These are phyloP conservation scores for Kernera saxatilis DNA, from an alignment of 345 rosid genomes.

Conservation along the genomic window DNA sequence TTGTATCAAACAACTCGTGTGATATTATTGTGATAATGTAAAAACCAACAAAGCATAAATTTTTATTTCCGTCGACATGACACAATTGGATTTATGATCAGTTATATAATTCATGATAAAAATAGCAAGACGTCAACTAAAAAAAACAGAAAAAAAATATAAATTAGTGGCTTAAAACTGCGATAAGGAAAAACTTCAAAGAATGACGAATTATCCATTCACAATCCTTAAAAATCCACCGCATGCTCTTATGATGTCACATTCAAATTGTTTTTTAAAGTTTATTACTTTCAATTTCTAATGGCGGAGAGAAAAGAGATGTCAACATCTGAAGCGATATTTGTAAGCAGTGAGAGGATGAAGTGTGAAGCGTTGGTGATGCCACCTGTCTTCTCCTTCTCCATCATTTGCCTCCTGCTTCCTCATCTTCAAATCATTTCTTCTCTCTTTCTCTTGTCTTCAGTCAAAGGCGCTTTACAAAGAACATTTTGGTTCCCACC, in stretches of 20 bases:
- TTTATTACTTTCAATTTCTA: neutral
- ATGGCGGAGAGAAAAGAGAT: slow-evolving; percentile 14
- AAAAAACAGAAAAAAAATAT: neutral
- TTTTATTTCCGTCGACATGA: neutral
- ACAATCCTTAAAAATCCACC: slow-evolving; percentile 25
- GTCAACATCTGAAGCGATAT: slow-evolving; percentile 23
- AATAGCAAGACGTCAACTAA: neutral
- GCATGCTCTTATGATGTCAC: slow-evolving; percentile 9
- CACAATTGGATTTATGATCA: neutral
- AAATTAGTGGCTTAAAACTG: slow-evolving; percentile 25
- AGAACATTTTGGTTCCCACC: neutral
- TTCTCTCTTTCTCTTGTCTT: neutral
- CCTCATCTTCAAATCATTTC: slow-evolving; percentile 22
- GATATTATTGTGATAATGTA: neutral
- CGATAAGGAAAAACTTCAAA: neutral
- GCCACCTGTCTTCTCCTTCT: slow-evolving; percentile 40
- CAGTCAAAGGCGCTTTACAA: neutral
- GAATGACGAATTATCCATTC: slow-evolving; percentile 1
- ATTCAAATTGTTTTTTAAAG: neutral
- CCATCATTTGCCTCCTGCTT: slow-evolving; percentile 7
- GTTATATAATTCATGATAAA: neutral
- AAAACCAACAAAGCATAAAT: neutral
- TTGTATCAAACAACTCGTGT: neutral
- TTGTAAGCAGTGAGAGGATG: slow-evolving; percentile 15
- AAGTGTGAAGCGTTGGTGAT: slow-evolving; percentile 10